Evolutionary conservation across 176 grass and related monocot genomes (phyloP), one percentile per base, ranked within the genome.

Genomic region (Thinopyrum elongatum): DNA sequence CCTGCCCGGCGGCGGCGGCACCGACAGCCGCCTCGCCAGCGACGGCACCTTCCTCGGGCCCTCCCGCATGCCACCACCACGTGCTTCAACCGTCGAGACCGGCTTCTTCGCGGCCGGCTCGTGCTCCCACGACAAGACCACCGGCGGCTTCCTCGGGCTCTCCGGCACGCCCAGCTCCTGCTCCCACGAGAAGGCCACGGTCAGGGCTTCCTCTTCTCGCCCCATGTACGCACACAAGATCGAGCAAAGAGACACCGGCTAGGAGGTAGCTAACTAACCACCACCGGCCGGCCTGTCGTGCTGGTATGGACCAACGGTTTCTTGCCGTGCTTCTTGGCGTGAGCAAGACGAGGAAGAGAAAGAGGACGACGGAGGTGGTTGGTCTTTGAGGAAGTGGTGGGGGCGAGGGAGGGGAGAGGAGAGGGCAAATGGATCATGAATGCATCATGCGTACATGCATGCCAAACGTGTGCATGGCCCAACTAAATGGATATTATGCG

Each of bases 151-250:
- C 87, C 3, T 87, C 1, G 79, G 87, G 63, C 49, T 82, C 38
- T 76, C 69, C 3, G 42, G 49, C 81, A 10, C 34, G 61, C 59
- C 28, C 25, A 5, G 79, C 66, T 74, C 83, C 31, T 86, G 68
- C 84, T 98, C 96, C 96, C 90, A 92, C 5, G 91, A 89, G 87
- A 98, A 92, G n/a, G 83, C 82, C 69, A 16, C 11, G 19, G 21
- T 2, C 49, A 14, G 47, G 11, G 90, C 75, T 26, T 84, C 84
- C 55, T 86, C 70, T 66, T 90, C 55, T 0, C 3, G 85, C 7
- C 80, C 75, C 89, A 90, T 90, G 76, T 0, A 19, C 11, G 17
- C 1, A 25, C 34, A 57, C 14, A 28, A 17, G 4, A n/a, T n/a
- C n/a, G n/a, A 28, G 34, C 53, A 53, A 38, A 67, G 44, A 55